Percentiles rank a stretch among this genome's conserved stretches.
Evolutionary conservation across 805 yeast genomes (phyloP).

Genomic region (Grigorovia yakushimaensis): DNA sequence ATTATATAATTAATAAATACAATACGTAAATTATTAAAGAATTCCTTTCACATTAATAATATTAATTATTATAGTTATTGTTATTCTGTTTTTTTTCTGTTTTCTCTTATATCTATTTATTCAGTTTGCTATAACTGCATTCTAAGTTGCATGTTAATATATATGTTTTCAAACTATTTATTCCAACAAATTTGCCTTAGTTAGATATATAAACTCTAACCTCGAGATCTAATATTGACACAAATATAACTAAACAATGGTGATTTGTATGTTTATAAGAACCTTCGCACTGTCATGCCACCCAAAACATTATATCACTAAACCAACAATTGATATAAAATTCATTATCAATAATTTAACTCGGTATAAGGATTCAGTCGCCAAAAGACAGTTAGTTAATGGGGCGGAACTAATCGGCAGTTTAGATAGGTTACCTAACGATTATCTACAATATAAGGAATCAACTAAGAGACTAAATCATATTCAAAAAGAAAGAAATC

Average conservation of each 20-base stretch:
- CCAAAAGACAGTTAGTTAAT: slow-evolving; percentile 20
- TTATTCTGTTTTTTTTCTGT: neutral
- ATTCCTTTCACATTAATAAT: slow-evolving; percentile 5
- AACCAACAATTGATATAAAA: slow-evolving; percentile 25
- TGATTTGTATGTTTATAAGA: neutral
- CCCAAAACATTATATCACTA: slow-evolving; percentile 7
- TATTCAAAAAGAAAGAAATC: slow-evolving; percentile 24
- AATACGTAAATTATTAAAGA: slow-evolving; percentile 5
- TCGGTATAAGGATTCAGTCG: slow-evolving; percentile 18
- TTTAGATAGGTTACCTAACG: slow-evolving; percentile 23
- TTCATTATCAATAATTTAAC: slow-evolving; percentile 11
- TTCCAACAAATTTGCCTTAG: no score
- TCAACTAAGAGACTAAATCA: slow-evolving; percentile 17
- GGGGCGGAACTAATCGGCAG: slow-evolving; percentile 15
- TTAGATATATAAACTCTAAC: no score
- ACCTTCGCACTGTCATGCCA: no score
- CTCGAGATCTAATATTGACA: no score
- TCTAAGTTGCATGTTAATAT: neutral
- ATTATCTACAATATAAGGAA: slow-evolving; percentile 16
- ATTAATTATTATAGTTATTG: neutral
- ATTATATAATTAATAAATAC: slow-evolving; percentile 5
- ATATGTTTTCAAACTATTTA: neutral
- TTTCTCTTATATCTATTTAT: neutral
- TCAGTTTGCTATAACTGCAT: no score
- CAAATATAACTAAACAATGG: no score